phyloP scores from a whole-genome alignment of 2,329 filamentous ascomycete genomes.

The Cercospora brassicicola region DNA sequence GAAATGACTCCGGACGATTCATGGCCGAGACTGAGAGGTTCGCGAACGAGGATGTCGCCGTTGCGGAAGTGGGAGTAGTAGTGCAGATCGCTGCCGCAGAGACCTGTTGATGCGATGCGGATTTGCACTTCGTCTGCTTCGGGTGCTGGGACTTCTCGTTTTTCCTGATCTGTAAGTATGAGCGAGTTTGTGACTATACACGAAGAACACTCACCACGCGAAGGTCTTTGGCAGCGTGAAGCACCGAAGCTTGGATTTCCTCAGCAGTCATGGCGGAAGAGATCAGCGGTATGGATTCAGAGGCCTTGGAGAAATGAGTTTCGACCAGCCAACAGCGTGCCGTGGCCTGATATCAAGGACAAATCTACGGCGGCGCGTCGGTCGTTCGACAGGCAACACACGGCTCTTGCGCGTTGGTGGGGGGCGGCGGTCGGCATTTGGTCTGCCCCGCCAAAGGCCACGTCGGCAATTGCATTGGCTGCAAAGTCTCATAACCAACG shows the following conservation, averaged over 20 bases:
- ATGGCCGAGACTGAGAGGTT: slow-evolving; percentile 78
- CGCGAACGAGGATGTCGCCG: slow-evolving; percentile 77
- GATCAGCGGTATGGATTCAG: neutral
- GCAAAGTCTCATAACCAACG: neutral
- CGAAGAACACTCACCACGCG: slow-evolving; percentile 51
- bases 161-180: slow-evolving; percentile 48
- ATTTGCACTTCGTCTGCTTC: slow-evolving; percentile 61
- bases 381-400: neutral
- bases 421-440: slow-evolving; percentile 19
- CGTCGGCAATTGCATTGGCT: neutral
- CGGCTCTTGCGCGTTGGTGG: slow-evolving; percentile 13
- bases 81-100: slow-evolving; percentile 73
- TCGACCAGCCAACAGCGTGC: neutral
- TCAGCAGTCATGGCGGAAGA: slow-evolving; percentile 23
- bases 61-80: slow-evolving; percentile 88
- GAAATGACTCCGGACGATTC: slow-evolving; percentile 79
- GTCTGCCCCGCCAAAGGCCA: neutral
- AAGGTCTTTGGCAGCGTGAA: slow-evolving; percentile 62
- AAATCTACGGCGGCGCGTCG: neutral
- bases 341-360: neutral
- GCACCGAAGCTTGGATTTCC: slow-evolving; percentile 54
- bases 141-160: slow-evolving; percentile 51
- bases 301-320: neutral
- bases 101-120: slow-evolving; percentile 64
- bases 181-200: neutral